A percentile compares a stretch with the other conserved stretches of the same genome.
Evolutionary conservation across 1,284 basidiomycete species (phyloP).

Genomic region (Psilocybe mexicana): DNA sequence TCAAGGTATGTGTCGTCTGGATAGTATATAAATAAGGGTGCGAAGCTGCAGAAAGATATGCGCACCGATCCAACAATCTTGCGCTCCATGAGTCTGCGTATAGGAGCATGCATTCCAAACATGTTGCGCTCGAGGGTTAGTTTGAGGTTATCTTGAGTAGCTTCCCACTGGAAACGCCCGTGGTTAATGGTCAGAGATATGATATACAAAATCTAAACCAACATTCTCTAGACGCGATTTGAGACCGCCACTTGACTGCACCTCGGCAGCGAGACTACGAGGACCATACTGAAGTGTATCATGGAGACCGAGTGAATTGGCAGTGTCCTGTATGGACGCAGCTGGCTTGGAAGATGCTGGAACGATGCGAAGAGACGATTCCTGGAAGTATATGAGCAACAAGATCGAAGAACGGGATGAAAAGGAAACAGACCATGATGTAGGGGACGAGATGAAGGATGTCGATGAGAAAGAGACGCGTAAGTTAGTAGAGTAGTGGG

Average conservation of each 20-base stretch:
- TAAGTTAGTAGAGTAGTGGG: not conserved
- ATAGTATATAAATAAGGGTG: constrained; percentile 2
- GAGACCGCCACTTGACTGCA: constrained; percentile 55
- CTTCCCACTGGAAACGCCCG: constrained; percentile 73
- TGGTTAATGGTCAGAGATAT: constrained; percentile 8
- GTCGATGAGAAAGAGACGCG: constrained; percentile 5
- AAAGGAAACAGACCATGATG: constrained; percentile 39
- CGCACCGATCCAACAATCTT: constrained; percentile 77
- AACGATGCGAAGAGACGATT: constrained; percentile 67
- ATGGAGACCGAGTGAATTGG: constrained; percentile 74
- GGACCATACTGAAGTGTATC: constrained; percentile 79
- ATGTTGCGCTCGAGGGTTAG: constrained; percentile 84
- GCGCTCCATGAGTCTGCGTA: constrained; percentile 92
- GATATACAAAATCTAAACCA: constrained; percentile 21
- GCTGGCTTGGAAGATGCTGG: constrained; percentile 56
- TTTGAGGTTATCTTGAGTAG: constrained; percentile 87
- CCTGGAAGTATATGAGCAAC: constrained; percentile 37
- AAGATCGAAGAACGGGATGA: not conserved
- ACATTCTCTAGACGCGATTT: constrained; percentile 72
- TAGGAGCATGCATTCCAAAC: constrained; percentile 86
- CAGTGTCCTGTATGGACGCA: constrained; percentile 69
- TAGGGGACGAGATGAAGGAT: constrained; percentile 13
- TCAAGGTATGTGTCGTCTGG: constrained; percentile 48
- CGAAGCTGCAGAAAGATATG: not conserved
- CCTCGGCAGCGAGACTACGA: constrained; percentile 71